Evolutionary conservation across 2,329 filamentous ascomycete species (phyloP), one percentile per base, ranked within the genome.

Genomic region (Kalmusia sp.): DNA sequence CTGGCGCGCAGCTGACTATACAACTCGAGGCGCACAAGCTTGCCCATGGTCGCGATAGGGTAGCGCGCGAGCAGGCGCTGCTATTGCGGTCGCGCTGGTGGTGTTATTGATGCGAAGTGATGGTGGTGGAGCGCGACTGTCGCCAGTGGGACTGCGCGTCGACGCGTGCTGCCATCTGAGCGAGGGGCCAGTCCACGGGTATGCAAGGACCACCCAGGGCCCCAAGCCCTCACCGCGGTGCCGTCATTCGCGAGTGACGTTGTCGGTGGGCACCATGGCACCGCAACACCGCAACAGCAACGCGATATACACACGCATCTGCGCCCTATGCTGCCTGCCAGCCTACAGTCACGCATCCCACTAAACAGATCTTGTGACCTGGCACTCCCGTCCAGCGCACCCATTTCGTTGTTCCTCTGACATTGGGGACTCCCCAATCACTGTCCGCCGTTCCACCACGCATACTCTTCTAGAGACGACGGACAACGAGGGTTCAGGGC

Each of bases 1-100:
- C 27, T 53, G 37, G 30, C n/a, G 53, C n/a, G 21, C 4, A 7
- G 21, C 87, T 62, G 82, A 95, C 92, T 97, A 80, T 90, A 96
- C 58, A 99, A 83, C 82, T 98, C 93, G 47, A 99, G 87, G 58
- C 92, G 89, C 70, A 96, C 91, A 69, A 99, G 88, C 79, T 98
- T 98, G 63, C 93, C 93, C 95, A 99, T 98, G 58, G 31, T 60
- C 54, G 58, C 65, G 60, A 51, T 27, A n/a, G 53, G 24, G 17
- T 12, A 52, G 60, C 52, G 59, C 64, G 54, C 34, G 34, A 12
- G 22, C 9, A 9, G 24, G 38, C 49, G 49, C 54, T 53, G 35
- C n/a, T 28, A n/a, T 17, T 55, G 60, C 37, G 43, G 49, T 25
- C 49, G 61, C 57, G 57, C 54, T 28, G 46, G 11, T 30, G 52